Base-by-base conservation (phyloP, 345 rosid species). In the Psidium friedrichsthalianum region DNA sequence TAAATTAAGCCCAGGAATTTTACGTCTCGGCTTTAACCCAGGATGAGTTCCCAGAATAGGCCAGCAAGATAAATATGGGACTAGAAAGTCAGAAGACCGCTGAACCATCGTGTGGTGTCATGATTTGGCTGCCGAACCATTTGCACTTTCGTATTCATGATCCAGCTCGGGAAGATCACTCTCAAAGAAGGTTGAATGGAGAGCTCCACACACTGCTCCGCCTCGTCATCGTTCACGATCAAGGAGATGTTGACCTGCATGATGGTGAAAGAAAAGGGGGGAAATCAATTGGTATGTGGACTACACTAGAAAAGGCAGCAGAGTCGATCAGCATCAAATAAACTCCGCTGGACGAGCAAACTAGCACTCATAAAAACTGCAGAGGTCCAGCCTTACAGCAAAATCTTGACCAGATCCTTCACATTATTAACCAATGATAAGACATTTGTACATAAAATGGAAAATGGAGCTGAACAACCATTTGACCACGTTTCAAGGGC, bases 241-340 rank as follows among this genome's bases (percentile, higher is more conserved):
- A 97, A 88, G 22, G 99, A 97, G 85, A 96, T 96, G 85, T 97
- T 97, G 82, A 97, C 99, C 99, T 96, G 88, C 81, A 78, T 10
- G 82, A 51, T 9, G 76, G 64, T 47, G 25, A 47, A 52, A 87
- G 55, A n/a, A 56, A 80, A 47, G 51, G 8, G 53, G 84, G 69
- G 14, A 44, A 55, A 83, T 56, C 44, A 21, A 22, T 69, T 32
- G 76, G 76, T 8, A 64, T 32, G 76, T 32, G 44, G 24, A 82
- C 25, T n/a, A n/a, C n/a, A n/a, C n/a, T 82, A 44, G 56, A 51
- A 51, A 82, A 32, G 78, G 44, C 13, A 32, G 47, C 47, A 18
- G 11, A 32, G 24, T 69, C 47, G 8, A 21, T 69, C 78, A 3
- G 24, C 78, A 69, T 69, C 24, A 5, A 18, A 69, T 69, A 69